Base-by-base conservation (phyloP, 1,139 yeast genomes). In the Geotrichum citri-aurantii region DNA sequence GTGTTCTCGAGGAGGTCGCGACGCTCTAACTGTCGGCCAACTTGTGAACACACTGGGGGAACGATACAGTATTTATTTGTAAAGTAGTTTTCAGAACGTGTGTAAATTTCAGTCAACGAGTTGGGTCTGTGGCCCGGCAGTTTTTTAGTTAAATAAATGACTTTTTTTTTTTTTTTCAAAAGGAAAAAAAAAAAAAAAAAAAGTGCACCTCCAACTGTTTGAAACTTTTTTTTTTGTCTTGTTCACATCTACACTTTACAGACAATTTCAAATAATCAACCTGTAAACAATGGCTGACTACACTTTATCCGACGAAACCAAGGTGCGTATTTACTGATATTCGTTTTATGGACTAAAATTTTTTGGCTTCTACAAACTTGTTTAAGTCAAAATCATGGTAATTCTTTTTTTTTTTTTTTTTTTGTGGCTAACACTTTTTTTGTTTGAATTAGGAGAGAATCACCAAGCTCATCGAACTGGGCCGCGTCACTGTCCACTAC, bases 401-500 rank as follows among this genome's bases (percentile, higher is more conserved):
- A n/a, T n/a, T n/a, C n/a, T n/a, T 1, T 26, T 48, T 24, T 48
- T 10, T 17, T 17, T 27, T 31, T 10, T n/a, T 12, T 42, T 29
- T 23, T n/a, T 10, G 19, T 26, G 14, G 19, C 33, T 23, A 48
- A 23, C 33, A 8, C 17, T 29, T 11, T 14, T n/a, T 10, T 23
- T 23, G 31, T 21, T 37, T 37, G 42, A 8, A 47, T 19, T 49
- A 74, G 81, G 99, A 93, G 78, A 90, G 98, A 77, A 82, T 93
- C 73, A 75, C 85, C 73, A 89, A 86, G 74, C 77, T 91, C 65
- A 78, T 91, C 68, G 95, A 88, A 68, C 80, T 90, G 68, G 86
- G 97, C 65, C 88, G 90, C 74, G 87, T 89, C 59, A 81, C 88
- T 69, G 88, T 93, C 62, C 98, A 93, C 77, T 93, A 91, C 75